A percentile compares a stretch with the other conserved stretches of the same genome.
These are phyloP conservation scores for Pythium utonaiense DNA, from an alignment of 352 stramenopile genomes.

Conservation along the genomic window DNA sequence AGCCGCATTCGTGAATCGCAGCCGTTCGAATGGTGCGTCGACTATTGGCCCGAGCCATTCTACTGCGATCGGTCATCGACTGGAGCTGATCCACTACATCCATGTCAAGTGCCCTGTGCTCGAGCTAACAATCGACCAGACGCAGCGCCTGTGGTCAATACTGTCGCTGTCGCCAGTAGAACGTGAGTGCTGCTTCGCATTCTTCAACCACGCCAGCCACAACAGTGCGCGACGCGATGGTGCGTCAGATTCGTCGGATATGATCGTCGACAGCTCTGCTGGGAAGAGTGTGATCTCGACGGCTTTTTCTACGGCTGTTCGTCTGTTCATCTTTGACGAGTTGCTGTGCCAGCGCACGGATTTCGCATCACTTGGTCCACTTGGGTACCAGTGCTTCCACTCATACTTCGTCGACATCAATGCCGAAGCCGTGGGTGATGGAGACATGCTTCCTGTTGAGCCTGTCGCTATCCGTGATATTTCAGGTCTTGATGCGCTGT, in stretches of 20 bases:
- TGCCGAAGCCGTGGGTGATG: conserved; percentile 11
- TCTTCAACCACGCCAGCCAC: conserved; percentile 77
- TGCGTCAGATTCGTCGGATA: conserved; percentile 3
- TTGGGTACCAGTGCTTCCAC: conserved; percentile 87
- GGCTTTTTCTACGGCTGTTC: conserved; percentile 75
- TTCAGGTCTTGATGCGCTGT: conserved; percentile 78
- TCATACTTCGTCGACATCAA: conserved; percentile 85
- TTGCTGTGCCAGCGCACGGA: conserved; percentile 78
- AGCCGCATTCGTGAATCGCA: conserved; percentile 67
- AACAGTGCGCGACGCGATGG: conserved; percentile 3
- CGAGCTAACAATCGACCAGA: conserved; percentile 70
- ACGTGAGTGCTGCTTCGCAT: conserved; percentile 76
- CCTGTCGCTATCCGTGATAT: conserved; percentile 21
- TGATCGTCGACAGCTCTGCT: conserved; percentile 3
- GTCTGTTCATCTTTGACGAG: conserved; percentile 80
- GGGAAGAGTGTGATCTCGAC: conserved; percentile 51
- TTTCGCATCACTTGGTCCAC: conserved; percentile 59
- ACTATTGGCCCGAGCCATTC: conserved; percentile 36
- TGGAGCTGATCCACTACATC: conserved; percentile 86
- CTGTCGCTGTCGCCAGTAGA: conserved; percentile 73
- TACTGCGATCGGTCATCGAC: conserved; percentile 74
- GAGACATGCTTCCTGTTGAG: background rate
- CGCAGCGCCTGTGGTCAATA: conserved; percentile 70
- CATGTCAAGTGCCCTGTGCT: conserved; percentile 78
- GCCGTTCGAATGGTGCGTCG: conserved; percentile 35